Percentiles rank a stretch among this genome's conserved stretches.
phyloP scores from a whole-genome alignment of 2,329 filamentous ascomycete species.

The Purpureocillium lavendulum region DNA sequence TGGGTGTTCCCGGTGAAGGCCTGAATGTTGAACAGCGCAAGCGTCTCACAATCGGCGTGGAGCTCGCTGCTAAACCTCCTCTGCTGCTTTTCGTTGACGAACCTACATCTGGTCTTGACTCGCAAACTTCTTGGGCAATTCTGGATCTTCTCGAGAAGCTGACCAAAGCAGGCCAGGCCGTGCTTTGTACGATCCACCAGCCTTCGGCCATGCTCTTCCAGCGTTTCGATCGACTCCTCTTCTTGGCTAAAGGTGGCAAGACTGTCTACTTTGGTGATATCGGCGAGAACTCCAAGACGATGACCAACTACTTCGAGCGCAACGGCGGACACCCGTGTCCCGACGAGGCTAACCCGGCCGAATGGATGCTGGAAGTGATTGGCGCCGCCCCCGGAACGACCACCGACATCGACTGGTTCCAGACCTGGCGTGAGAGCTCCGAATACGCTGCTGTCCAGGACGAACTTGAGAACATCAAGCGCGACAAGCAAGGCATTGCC shows the following conservation, averaged over 20 bases:
- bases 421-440: constrained; percentile 50
- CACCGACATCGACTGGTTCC: constrained; percentile 57
- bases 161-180: constrained; percentile 80
- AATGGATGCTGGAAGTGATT: constrained; percentile 65
- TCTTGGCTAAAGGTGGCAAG: constrained; percentile 66
- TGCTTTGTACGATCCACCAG: constrained; percentile 96
- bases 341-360: constrained; percentile 65
- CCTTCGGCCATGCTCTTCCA: constrained; percentile 95
- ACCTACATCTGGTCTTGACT: constrained; percentile 88
- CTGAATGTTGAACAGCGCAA: constrained; percentile 64
- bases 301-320: constrained; percentile 70
- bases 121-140: constrained; percentile 90
- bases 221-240: constrained; percentile 74
- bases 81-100: constrained; percentile 90
- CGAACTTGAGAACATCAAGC: constrained; percentile 50
- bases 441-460: constrained; percentile 47
- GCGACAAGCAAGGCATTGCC: constrained; percentile 28
- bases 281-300: constrained; percentile 57
- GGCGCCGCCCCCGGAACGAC: constrained; percentile 56
- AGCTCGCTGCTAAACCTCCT: constrained; percentile 84
- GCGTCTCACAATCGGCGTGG: constrained; percentile 90
- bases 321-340: constrained; percentile 61
- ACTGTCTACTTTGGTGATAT: constrained; percentile 80
- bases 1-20: constrained; percentile 85
- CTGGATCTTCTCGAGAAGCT: constrained; percentile 81